Evolutionary conservation across 768 basidiomycete species (phyloP).

Genomic region (Tricholoma matsutake): DNA sequence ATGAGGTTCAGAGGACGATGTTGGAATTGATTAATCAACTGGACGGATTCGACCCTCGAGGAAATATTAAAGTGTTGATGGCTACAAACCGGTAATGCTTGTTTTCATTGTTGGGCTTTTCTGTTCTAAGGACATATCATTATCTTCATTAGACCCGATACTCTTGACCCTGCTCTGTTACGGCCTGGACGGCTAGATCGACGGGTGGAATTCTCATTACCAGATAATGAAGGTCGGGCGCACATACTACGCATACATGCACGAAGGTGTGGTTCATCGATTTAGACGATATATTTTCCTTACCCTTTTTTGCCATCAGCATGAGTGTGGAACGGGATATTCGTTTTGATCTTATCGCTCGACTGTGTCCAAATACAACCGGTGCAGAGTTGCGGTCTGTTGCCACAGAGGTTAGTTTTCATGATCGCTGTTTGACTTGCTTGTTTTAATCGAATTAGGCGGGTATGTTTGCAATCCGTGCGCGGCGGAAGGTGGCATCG

Average conservation of each 20-base stretch:
- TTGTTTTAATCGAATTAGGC: conserved; percentile 47
- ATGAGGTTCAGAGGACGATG: conserved; percentile 99
- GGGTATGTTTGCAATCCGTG: conserved; percentile 99
- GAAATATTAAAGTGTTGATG: conserved; percentile 99
- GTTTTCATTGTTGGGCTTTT: background rate
- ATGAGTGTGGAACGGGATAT: conserved; percentile 98
- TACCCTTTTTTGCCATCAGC: conserved; percentile 37
- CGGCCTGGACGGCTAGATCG: conserved; percentile 96
- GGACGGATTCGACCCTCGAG: conserved; percentile 97
- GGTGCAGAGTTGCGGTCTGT: conserved; percentile 98
- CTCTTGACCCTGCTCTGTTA: conserved; percentile 92
- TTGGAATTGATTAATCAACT: conserved; percentile 98
- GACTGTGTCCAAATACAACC: conserved; percentile 96
- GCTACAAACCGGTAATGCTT: conserved; percentile 87
- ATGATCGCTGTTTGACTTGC: background rate
- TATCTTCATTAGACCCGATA: conserved; percentile 73
- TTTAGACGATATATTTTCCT: conserved; percentile 1
- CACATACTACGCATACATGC: conserved; percentile 98
- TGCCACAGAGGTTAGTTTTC: conserved; percentile 77
- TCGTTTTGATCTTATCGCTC: conserved; percentile 95
- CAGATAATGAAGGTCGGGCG: conserved; percentile 93
- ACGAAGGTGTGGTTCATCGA: conserved; percentile 54
- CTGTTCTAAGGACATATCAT: background rate
- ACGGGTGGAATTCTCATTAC: conserved; percentile 93
- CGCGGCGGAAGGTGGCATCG: conserved; percentile 92